Evolutionary conservation across 2,329 filamentous ascomycete species (phyloP), one percentile per base, ranked within the genome.

Genomic region (Neurospora crassa): DNA sequence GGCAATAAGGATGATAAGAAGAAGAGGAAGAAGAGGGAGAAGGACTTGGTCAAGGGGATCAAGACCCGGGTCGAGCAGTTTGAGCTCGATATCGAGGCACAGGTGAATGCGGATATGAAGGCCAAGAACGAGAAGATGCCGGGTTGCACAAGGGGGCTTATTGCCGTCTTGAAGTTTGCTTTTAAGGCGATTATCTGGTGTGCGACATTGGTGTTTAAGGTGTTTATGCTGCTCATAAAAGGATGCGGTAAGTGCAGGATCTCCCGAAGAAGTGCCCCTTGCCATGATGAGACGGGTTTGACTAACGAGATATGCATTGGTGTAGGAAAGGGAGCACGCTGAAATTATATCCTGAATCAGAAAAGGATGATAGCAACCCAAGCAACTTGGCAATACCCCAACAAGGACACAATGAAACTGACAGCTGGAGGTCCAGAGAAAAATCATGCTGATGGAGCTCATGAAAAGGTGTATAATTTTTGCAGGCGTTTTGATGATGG

Each of bases 11-110:
- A 78, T 8, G 68, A 77, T 14, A 79, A 78, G 67, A 76, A 79
- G 68, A 78, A 79, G 69, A 76, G 77, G 67, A 78, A 76, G 75
- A 80, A 79, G 59, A 41, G 68, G 59, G 78, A 70, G 70, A 45
- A 29, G 67, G 34, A 45, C n/a, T 47, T 41, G 71, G 70, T 68
- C 5, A 68, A 68, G 7, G 47, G 47, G 14, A 59, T 59, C 47
- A 74, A 68, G 70, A 78, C 78, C 43, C 83, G 82, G 74, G 83
- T 87, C 77, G 86, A 89, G 74, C 84, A 86, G 75, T 86, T 90
- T 71, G 89, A 88, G 78, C 80, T 90, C 45, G 89, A 91, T 74
- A 78, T 91, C 5, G 89, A 90, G 79, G 90, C 88, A 77, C 89
- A 90, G 79, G 81, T 82, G 7, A 84, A 82, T 70, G 85, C 83